Evolutionary conservation across 345 rosid genomes (phyloP), one percentile per base, ranked within the genome.

Genomic region (Cardamine chenopodiifolia): DNA sequence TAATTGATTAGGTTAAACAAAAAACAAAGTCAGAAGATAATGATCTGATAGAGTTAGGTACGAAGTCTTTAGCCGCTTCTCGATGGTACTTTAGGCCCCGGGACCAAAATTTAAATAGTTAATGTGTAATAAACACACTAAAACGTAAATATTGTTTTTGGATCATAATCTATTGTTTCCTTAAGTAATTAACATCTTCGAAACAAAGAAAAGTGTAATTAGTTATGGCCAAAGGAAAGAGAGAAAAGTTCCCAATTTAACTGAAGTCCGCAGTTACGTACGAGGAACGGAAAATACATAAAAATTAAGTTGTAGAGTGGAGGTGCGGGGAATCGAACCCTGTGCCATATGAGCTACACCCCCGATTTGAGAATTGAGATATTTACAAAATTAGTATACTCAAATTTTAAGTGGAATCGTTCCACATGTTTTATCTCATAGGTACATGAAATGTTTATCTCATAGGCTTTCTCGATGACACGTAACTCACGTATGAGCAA

Each of bases 271-370:
- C 28, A 13, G 12, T 48, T 14, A 50, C 45, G 35, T 19, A 37
- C 47, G 35, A 49, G 13, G 50, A 62, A 20, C 12, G 18, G 45
- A 52, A 62, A 4, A 39, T 37, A 18, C 25, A 31, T 40, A 62
- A 26, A 39, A 54, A 59, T 4, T 6, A 12, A 18, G 0, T 4
- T 13, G 6, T 4, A 11, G 7, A 5, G 0, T 67, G 61, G 71
- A 67, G 50, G 19, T 67, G 71, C 60, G 48, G 48, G 60, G 71
- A 66, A 66, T 66, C 71, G 71, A 66, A 66, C 71, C 71, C 39
- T 80, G 90, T 87, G 86, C 91, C 90, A 86, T 83, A 83, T 87
- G 90, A 89, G 92, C 92, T 86, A 87, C 88, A 85, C 75, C 84
- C 87, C 83, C 83, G 0, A 2, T 50, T 8, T 49, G 39, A 10